Evolutionary conservation across 108 stramenopile species (phyloP).

Genomic region (Parietichytrium sp.): DNA sequence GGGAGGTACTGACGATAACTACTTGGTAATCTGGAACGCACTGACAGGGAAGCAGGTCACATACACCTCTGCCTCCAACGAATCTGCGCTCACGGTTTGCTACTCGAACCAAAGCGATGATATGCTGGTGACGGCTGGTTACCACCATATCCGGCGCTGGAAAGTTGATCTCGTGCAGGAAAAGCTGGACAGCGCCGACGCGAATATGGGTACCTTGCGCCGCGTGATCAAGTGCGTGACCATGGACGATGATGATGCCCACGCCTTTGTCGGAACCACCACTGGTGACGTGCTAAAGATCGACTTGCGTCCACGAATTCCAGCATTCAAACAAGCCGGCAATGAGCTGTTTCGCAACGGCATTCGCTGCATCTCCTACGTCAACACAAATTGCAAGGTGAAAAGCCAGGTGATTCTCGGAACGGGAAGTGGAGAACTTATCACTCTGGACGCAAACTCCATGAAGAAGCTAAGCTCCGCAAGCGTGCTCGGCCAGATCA

Average conservation of each 20-base stretch:
- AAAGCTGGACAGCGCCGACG: slow-evolving; percentile 78
- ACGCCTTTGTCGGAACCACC: slow-evolving; percentile 73
- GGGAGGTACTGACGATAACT: slow-evolving; percentile 83
- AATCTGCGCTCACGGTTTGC: slow-evolving; percentile 61
- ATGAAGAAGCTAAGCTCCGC: slow-evolving; percentile 48
- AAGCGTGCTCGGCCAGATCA: slow-evolving; percentile 71
- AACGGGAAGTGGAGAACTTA: slow-evolving; percentile 74
- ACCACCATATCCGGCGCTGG: slow-evolving; percentile 78
- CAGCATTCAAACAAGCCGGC: slow-evolving; percentile 66
- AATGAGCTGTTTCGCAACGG: slow-evolving; percentile 69
- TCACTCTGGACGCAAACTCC: slow-evolving; percentile 64
- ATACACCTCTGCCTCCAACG: slow-evolving; percentile 71
- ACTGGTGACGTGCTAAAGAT: slow-evolving; percentile 80
- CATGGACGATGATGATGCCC: slow-evolving; percentile 71
- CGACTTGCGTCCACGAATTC: slow-evolving; percentile 70
- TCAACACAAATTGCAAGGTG: slow-evolving; percentile 70
- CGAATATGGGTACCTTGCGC: slow-evolving; percentile 71
- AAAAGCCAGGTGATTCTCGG: slow-evolving; percentile 76
- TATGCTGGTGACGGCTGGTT: slow-evolving; percentile 71
- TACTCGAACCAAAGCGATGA: not conserved
- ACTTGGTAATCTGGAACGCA: slow-evolving; percentile 79
- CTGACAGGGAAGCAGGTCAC: slow-evolving; percentile 68
- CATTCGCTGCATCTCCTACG: slow-evolving; percentile 64
- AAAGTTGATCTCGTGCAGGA: slow-evolving; percentile 72
- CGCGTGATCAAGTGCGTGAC: slow-evolving; percentile 71